phyloP scores from a whole-genome alignment of 2,329 filamentous ascomycete genomes.

The Allantophomopsis lycopodina region DNA sequence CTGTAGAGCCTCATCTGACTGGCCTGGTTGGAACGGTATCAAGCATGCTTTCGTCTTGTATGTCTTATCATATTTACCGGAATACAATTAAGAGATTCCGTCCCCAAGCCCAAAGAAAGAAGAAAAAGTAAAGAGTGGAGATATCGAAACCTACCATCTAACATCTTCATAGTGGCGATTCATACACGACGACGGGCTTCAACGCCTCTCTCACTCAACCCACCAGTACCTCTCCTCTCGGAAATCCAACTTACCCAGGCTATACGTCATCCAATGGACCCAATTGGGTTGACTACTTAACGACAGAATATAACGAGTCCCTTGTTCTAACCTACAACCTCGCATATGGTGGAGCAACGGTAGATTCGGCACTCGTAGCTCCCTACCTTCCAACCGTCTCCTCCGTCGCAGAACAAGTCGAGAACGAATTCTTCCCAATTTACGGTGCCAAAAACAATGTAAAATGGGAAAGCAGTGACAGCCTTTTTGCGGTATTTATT shows the following conservation, averaged over 20 bases:
- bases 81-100: not conserved
- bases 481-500: conserved; percentile 34
- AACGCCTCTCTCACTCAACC: conserved; percentile 19
- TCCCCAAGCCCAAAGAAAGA: not conserved
- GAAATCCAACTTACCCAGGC: conserved; percentile 25
- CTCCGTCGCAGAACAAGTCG: conserved; percentile 23
- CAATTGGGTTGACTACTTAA: conserved; percentile 39
- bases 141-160: not conserved
- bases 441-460: conserved; percentile 18
- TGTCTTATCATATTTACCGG: conserved; percentile 6
- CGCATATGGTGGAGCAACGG: conserved; percentile 29
- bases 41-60: conserved; percentile 29
- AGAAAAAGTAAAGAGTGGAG: too few species aligned
- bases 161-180: conserved; percentile 20
- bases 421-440: conserved; percentile 25
- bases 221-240: conserved; percentile 21
- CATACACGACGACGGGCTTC: conserved; percentile 24
- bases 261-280: conserved; percentile 29
- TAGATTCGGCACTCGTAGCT: conserved; percentile 21
- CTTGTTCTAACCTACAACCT: conserved; percentile 34
- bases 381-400: conserved; percentile 21
- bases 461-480: conserved; percentile 21
- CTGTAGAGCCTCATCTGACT: conserved; percentile 15
- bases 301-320: conserved; percentile 27
- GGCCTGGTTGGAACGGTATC: conserved; percentile 22